Percentiles rank a stretch among this genome's conserved stretches.
phyloP scores from a whole-genome alignment of 2,329 filamentous ascomycete species.

The Phyllosticta citriasiana region DNA sequence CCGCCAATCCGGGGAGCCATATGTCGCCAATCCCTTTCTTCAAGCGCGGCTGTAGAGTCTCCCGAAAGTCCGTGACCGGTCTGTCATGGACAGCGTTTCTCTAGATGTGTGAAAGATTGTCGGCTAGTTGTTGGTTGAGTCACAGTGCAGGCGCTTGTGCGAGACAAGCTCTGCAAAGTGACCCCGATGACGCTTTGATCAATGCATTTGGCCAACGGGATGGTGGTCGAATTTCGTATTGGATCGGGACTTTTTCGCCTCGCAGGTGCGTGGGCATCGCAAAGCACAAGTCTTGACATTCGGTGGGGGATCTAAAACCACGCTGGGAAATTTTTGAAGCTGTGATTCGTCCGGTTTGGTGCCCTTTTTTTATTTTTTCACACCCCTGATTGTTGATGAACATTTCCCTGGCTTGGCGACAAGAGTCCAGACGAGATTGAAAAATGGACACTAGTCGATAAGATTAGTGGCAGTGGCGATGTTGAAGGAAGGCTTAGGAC shows the following conservation, averaged over 20 bases:
- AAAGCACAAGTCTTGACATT: background rate
- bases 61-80: background rate
- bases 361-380: background rate
- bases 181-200: background rate
- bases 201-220: background rate
- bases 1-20: background rate
- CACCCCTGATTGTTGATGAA: background rate
- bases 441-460: constrained; percentile 9
- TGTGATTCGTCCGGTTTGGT: constrained; percentile 1
- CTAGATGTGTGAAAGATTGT: background rate
- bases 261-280: background rate
- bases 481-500: background rate
- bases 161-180: background rate
- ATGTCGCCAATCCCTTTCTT: background rate
- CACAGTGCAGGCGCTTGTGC: background rate
- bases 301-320: background rate
- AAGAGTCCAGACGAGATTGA: background rate
- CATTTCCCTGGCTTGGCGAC: constrained; percentile 7
- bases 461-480: background rate
- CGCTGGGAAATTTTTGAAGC: background rate
- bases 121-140: background rate
- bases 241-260: background rate
- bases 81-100: background rate
- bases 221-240: background rate
- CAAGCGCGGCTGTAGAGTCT: background rate